Percentiles rank a stretch among this genome's conserved stretches.
These are phyloP conservation scores for Hibiscus tridactylites DNA, from an alignment of 345 rosid genomes.

Conservation along the genomic window DNA sequence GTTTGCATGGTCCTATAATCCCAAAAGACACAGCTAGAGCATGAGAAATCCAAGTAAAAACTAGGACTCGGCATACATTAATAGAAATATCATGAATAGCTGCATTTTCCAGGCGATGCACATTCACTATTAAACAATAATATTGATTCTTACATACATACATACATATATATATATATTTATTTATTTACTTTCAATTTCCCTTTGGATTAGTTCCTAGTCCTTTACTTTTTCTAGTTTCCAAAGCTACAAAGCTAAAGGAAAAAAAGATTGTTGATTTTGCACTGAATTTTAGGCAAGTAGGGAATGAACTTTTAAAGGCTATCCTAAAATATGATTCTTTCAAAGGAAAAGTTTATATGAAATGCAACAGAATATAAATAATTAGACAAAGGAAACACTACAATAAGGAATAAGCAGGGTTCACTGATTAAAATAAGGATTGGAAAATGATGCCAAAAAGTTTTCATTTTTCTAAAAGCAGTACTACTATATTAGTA, in stretches of 20 bases:
- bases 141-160: not conserved
- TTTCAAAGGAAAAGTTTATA: not conserved
- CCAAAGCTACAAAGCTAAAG: not conserved
- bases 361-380: not conserved
- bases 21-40: not conserved
- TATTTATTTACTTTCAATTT: not conserved
- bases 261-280: not conserved
- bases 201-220: not conserved
- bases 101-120: not conserved
- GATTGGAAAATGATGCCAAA: not conserved
- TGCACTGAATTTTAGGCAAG: not conserved
- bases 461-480: not conserved
- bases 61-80: not conserved
- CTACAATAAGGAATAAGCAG: not conserved
- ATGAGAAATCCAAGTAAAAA: not conserved
- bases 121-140: not conserved
- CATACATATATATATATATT: no score
- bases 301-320: not conserved
- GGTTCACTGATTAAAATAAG: no score
- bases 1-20: constrained; percentile 60
- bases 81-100: not conserved
- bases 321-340: not conserved
- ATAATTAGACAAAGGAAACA: not conserved
- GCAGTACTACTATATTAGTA: not conserved
- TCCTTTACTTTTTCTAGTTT: not conserved